phyloP scores from a whole-genome alignment of 1,139 yeast genomes.

The Meyerozyma elateridarum region DNA sequence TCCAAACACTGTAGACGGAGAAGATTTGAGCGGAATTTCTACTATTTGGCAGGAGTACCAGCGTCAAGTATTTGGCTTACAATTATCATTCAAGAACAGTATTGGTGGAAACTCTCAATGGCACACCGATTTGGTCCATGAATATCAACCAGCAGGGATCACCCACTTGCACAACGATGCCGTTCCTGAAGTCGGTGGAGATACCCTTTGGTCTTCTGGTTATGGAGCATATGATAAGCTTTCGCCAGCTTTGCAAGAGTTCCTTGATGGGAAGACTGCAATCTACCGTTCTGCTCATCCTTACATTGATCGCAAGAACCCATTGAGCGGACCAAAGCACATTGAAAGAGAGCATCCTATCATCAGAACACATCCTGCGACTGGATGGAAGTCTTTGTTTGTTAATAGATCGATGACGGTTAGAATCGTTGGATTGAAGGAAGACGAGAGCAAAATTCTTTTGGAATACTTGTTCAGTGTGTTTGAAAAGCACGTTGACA shows the following conservation, averaged over 20 bases:
- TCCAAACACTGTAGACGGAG: constrained; percentile 22
- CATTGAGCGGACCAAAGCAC: constrained; percentile 36
- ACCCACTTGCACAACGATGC: constrained; percentile 45
- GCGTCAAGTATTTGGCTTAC: constrained; percentile 20
- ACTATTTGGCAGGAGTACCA: constrained; percentile 50
- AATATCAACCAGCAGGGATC: constrained; percentile 44
- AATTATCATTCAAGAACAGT: constrained; percentile 26
- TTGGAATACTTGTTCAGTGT: constrained; percentile 37
- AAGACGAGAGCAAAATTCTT: constrained; percentile 32
- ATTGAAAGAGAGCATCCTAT: constrained; percentile 44
- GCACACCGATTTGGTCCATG: constrained; percentile 49
- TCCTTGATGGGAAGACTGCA: constrained; percentile 47
- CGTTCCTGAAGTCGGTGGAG: constrained; percentile 45
- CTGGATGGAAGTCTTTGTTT: constrained; percentile 48
- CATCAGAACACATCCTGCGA: constrained; percentile 50
- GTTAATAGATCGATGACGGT: constrained; percentile 41
- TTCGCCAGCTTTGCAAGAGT: constrained; percentile 43
- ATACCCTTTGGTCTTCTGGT: constrained; percentile 47
- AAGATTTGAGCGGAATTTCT: constrained; percentile 36
- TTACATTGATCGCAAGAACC: constrained; percentile 38
- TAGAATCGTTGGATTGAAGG: constrained; percentile 41
- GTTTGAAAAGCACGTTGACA: constrained; percentile 41
- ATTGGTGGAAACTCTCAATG: constrained; percentile 34
- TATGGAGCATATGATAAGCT: constrained; percentile 49
- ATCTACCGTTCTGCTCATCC: constrained; percentile 40